Percentiles rank a stretch among this genome's conserved stretches.
These are phyloP conservation scores for Babesia gibsoni DNA, from an alignment of 169 alveolate genomes.

Conservation along the genomic window DNA sequence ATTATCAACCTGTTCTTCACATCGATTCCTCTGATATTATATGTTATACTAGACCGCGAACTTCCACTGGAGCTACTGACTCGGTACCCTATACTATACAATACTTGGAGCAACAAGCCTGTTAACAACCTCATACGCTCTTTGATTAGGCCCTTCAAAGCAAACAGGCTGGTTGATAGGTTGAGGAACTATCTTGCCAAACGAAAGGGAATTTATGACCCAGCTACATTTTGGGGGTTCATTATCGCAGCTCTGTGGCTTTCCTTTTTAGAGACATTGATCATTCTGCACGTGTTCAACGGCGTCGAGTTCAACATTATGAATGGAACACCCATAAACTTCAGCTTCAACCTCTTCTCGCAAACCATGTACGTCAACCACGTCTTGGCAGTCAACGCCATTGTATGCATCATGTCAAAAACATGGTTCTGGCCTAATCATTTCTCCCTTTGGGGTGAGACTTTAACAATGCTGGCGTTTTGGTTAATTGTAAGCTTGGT, in stretches of 20 bases:
- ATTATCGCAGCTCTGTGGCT: conserved; percentile 69
- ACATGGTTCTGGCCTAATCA: conserved; percentile 67
- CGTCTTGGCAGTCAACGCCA: conserved; percentile 67
- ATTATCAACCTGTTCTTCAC: conserved; percentile 74
- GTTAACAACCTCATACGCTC: conserved; percentile 27
- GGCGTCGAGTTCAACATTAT: conserved; percentile 47
- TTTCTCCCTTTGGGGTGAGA: conserved; percentile 56
- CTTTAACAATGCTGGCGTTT: conserved; percentile 34
- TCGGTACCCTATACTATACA: conserved; percentile 72
- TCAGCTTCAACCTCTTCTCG: conserved; percentile 66
- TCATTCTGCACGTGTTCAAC: conserved; percentile 53
- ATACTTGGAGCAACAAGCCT: conserved; percentile 66
- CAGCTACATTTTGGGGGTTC: conserved; percentile 59
- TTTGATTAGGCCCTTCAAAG: conserved; percentile 31
- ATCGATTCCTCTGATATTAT: conserved; percentile 72
- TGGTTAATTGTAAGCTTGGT: conserved; percentile 65
- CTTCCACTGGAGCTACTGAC: conserved; percentile 73
- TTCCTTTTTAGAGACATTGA: conserved; percentile 62
- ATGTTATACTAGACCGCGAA: conserved; percentile 75
- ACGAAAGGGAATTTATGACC: conserved; percentile 66
- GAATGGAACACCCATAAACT: conserved; percentile 35
- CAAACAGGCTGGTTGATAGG: conserved; percentile 62
- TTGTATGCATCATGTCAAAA: conserved; percentile 63
- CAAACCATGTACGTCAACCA: conserved; percentile 69
- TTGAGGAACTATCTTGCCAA: conserved; percentile 52